Evolutionary conservation across 495 filamentous ascomycete genomes (phyloP).

Genomic region (Penicillium parvum): DNA sequence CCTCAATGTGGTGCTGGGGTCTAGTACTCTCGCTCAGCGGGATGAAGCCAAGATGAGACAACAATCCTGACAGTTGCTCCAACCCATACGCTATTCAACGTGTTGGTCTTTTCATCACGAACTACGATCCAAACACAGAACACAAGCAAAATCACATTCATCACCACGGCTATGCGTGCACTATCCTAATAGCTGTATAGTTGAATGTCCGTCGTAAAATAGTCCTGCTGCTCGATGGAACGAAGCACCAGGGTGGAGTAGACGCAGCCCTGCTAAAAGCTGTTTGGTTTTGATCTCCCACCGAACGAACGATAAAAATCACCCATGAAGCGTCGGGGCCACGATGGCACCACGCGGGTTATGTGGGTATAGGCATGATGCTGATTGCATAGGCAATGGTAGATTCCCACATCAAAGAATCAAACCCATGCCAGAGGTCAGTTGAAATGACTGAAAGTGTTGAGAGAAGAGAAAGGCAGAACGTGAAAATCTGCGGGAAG

Average conservation of each 20-base stretch:
- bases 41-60: too few relatives aligned
- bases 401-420: constrained; percentile 18
- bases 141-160: background rate
- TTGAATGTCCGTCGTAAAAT: constrained; percentile 49
- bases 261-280: constrained; percentile 54
- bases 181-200: background rate
- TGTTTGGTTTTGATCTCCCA: constrained; percentile 53
- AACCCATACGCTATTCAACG: too few relatives aligned
- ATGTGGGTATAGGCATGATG: constrained; percentile 26
- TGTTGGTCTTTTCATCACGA: too few relatives aligned
- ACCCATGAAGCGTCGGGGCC: constrained; percentile 40
- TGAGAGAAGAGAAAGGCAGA: background rate
- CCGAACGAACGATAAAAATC: constrained; percentile 48
- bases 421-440: background rate
- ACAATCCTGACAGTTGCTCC: too few relatives aligned
- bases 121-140: background rate
- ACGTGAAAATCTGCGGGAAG: background rate
- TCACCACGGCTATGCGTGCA: too few relatives aligned
- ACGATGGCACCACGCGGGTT: constrained; percentile 41
- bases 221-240: constrained; percentile 46
- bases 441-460: background rate
- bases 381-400: background rate
- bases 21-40: too few relatives aligned
- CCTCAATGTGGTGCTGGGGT: too few relatives aligned
- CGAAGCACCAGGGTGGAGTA: constrained; percentile 51